Conservation (phyloP, 306 rosid genomes). For the Lathyrus sativus region DNA sequence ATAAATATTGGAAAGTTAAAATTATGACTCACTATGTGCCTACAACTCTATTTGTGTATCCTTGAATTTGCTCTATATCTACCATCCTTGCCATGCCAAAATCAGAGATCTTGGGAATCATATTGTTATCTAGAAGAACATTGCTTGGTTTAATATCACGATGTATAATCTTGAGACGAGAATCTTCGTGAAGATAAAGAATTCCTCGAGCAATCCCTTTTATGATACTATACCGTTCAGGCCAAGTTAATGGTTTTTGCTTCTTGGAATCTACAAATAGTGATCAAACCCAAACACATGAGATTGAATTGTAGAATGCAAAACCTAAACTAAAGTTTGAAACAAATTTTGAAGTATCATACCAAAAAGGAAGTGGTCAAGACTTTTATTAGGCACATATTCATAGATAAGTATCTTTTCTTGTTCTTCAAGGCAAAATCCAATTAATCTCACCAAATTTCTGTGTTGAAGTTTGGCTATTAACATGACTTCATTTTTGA, state of each 20-base stretch:
- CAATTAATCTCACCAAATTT: constrained; percentile 65
- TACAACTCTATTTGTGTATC: constrained; percentile 51
- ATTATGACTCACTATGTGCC: constrained; percentile 64
- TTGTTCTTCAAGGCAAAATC: constrained; percentile 57
- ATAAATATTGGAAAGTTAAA: no score
- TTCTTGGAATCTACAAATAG: constrained; percentile 36
- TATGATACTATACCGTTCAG: constrained; percentile 44
- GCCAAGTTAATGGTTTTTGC: constrained; percentile 51
- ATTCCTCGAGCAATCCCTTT: constrained; percentile 62
- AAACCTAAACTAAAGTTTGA: neutral
- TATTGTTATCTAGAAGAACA: constrained; percentile 47
- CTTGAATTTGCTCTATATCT: constrained; percentile 47
- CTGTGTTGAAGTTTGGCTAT: constrained; percentile 76
- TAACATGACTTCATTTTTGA: constrained; percentile 65
- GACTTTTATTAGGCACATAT: constrained; percentile 66
- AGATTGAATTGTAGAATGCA: neutral
- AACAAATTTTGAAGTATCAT: neutral
- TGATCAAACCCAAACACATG: neutral
- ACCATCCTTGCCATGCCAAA: constrained; percentile 75
- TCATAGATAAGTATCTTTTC: constrained; percentile 72
- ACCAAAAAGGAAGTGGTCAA: constrained; percentile 65
- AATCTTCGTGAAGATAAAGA: constrained; percentile 74
- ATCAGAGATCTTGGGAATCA: constrained; percentile 72
- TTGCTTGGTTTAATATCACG: constrained; percentile 80
- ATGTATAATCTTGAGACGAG: constrained; percentile 62